Evolutionary conservation across 768 basidiomycete genomes (phyloP).

Genomic region (Pulveroboletus sp.): DNA sequence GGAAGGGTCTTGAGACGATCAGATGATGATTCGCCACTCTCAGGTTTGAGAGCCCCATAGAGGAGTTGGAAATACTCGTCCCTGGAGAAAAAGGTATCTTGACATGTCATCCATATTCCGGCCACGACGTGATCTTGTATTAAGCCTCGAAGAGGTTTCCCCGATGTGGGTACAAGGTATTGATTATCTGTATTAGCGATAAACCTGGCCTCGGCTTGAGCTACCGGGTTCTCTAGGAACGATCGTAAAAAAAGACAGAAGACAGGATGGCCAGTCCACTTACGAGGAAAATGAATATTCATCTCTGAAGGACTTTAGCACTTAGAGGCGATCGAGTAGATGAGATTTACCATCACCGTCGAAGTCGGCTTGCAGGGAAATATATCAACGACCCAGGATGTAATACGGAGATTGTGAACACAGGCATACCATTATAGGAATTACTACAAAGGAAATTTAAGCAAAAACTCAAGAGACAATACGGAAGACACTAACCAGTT

Average conservation of each 20-base stretch:
- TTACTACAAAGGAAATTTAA: constrained; percentile 51
- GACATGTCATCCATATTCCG: constrained; percentile 98
- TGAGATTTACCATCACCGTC: constrained; percentile 74
- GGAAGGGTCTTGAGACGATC: constrained; percentile 74
- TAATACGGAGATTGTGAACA: constrained; percentile 3
- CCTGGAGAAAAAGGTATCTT: constrained; percentile 89
- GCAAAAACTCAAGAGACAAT: neutral
- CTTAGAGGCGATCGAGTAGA: neutral
- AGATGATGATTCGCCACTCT: constrained; percentile 58
- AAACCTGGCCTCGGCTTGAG: constrained; percentile 88
- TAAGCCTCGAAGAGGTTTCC: constrained; percentile 93
- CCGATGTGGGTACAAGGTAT: constrained; percentile 98
- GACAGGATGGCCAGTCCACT: constrained; percentile 27
- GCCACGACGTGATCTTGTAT: constrained; percentile 99
- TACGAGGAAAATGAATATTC: constrained; percentile 99
- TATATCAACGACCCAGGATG: constrained; percentile 5
- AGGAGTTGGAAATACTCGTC: constrained; percentile 96
- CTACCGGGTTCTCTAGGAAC: constrained; percentile 80
- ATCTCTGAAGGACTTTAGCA: constrained; percentile 58
- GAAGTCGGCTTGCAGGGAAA: constrained; percentile 62
- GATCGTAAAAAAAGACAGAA: neutral
- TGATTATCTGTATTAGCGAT: constrained; percentile 99
- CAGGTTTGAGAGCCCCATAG: constrained; percentile 89
- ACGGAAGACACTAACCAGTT: constrained; percentile 68
- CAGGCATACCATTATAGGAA: constrained; percentile 83